A percentile compares a stretch with the other conserved stretches of the same genome.
Evolutionary conservation across 2,329 filamentous ascomycete genomes (phyloP).

Genomic region (Venturia asperata): DNA sequence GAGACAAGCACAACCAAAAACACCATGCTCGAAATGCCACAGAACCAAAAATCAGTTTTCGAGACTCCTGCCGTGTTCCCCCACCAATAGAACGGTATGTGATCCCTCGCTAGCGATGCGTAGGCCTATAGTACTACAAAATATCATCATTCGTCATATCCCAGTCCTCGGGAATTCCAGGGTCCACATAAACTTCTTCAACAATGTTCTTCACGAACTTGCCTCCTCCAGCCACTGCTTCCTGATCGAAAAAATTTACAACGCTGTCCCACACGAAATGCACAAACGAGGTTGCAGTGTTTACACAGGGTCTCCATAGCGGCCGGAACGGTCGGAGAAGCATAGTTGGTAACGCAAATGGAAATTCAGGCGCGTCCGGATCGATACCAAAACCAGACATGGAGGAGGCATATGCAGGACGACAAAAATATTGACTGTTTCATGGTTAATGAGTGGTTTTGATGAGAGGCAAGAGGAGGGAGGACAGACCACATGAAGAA

Average conservation of each 20-base stretch:
- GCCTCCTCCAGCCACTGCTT: background rate
- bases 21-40: background rate
- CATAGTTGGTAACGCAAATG: conserved; percentile 51
- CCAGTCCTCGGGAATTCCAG: conserved; percentile 7
- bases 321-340: conserved; percentile 37
- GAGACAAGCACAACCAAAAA: background rate
- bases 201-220: conserved; percentile 10
- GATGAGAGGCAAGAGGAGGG: background rate
- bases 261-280: conserved; percentile 9
- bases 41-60: background rate
- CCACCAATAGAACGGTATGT: background rate
- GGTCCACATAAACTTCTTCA: background rate
- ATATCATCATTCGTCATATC: conserved; percentile 18
- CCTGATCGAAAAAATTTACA: background rate
- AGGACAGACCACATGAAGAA: conserved; percentile 37
- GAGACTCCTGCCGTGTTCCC: background rate
- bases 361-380: conserved; percentile 46
- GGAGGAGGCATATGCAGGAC: conserved; percentile 40
- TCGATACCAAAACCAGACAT: conserved; percentile 47
- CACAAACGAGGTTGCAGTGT: conserved; percentile 15
- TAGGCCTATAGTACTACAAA: conserved; percentile 2
- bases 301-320: conserved; percentile 31
- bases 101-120: background rate
- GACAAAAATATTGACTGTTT: conserved; percentile 32
- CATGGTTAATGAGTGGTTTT: background rate